Evolutionary conservation across 306 rosid species (phyloP), one percentile per base, ranked within the genome.

Genomic region (Lathyrus oleraceus): DNA sequence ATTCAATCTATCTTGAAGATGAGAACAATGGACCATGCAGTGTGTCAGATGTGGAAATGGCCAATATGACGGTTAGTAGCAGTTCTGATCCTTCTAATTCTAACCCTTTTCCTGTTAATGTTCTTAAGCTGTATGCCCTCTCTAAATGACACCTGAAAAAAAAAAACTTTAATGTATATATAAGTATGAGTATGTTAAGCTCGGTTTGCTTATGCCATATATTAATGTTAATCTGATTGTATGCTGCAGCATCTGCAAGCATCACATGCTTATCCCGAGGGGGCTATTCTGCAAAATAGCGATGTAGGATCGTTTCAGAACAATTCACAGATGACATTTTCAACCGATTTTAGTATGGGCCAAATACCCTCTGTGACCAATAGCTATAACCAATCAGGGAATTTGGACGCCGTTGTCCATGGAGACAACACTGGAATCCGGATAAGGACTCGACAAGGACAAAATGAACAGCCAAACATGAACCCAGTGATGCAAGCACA

Each of bases 41-140:
- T 44, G 72, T 54, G 32, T 76, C 85, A 17, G 79, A 78, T 38
- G 68, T 76, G 19, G 82, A 45, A 12, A 73, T 59, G 83, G 35
- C 71, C 64, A 75, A 76, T 63, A 40, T 38, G 63, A 61, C 2
- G 76, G 98, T 92, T 66, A 77, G 92, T 83, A 66, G 60, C 53
- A 79, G 61, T 53, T 69, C 69, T n/a, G 49, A 25, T 57, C 23
- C 63, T 28, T 19, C 39, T 54, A 4, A 54, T 54, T 19, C 23
- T 15, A 38, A 68, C 28, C 53, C 10, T 51, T 38, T 65, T 27
- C 14, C 53, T 42, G 30, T 51, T 16, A 9, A 73, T 49, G 6
- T 19, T 17, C 19, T 60, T 20, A 54, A 27, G 65, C 48, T 14
- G 54, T 30, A 47, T 21, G 6, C 17, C 47, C 45, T 43, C 32